A percentile compares a stretch with the other conserved stretches of the same genome.
phyloP scores from a whole-genome alignment of 805 yeast species.

The Cyberlindnera veronae region DNA sequence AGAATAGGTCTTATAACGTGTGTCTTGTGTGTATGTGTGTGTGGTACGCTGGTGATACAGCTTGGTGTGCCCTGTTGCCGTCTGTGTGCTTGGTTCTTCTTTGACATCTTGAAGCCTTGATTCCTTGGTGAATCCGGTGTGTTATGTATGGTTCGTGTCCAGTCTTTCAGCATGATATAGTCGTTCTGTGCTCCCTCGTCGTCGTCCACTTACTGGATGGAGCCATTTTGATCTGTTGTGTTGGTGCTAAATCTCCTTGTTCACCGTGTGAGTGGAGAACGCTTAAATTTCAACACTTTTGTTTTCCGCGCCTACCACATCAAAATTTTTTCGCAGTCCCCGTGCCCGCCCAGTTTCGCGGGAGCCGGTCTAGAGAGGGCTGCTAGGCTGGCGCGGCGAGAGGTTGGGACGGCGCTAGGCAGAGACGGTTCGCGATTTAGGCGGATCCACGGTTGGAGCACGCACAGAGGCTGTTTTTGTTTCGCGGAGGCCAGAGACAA shows the following conservation, averaged over 20 bases:
- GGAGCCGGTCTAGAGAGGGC: too few species aligned
- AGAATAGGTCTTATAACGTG: not conserved
- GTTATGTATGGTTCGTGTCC: conserved; percentile 41
- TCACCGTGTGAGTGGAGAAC: conserved; percentile 11
- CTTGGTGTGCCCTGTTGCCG: too few species aligned
- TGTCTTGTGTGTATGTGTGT: not conserved
- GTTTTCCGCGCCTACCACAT: conserved; percentile 11
- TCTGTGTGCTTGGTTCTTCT: too few species aligned
- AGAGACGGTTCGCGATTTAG: conserved; percentile 4
- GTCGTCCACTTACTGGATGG: conserved; percentile 40
- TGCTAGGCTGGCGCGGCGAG: too few species aligned
- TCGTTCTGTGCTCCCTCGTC: conserved; percentile 2
- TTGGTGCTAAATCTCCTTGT: conserved; percentile 5
- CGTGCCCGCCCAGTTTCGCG: too few species aligned
- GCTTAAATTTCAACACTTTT: conserved; percentile 17
- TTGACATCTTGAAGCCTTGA: too few species aligned
- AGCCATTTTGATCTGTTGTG: conserved; percentile 37
- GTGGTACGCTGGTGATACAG: not conserved
- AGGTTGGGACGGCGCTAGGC: conserved; percentile 6
- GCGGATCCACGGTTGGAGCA: conserved; percentile 8
- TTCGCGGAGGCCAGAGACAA: not conserved
- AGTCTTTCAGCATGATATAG: conserved; percentile 3
- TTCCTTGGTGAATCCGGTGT: too few species aligned
- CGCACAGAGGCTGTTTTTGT: conserved; percentile 7
- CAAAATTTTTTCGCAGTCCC: conserved; percentile 20